Evolutionary conservation across 2,329 filamentous ascomycete genomes (phyloP).

Genomic region (Exophiala phaeomuriformis): DNA sequence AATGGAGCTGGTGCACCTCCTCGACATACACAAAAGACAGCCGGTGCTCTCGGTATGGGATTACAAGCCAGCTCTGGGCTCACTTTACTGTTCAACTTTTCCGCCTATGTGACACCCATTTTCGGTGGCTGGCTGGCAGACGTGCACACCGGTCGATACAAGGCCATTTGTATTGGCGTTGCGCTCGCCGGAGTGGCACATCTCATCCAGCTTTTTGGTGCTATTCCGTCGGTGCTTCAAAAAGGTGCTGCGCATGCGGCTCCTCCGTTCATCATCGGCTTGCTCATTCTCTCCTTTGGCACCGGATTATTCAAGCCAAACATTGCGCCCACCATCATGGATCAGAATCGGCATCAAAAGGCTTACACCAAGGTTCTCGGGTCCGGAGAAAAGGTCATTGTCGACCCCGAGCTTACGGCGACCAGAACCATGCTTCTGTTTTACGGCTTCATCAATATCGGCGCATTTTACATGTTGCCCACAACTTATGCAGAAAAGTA

Average conservation of each 20-base stretch:
- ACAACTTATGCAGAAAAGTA: conserved; percentile 61
- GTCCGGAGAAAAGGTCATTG: conserved; percentile 60
- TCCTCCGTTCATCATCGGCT: conserved; percentile 50
- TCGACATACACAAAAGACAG: conserved; percentile 38
- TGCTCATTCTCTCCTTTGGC: conserved; percentile 63
- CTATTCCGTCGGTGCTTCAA: conserved; percentile 52
- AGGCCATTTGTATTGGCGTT: conserved; percentile 61
- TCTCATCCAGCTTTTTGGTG: conserved; percentile 57
- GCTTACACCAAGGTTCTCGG: conserved; percentile 44
- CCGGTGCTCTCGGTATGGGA: conserved; percentile 53
- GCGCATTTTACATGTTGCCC: conserved; percentile 54
- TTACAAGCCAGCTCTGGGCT: conserved; percentile 49
- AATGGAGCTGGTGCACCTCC: conserved; percentile 40
- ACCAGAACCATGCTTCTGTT: conserved; percentile 62
- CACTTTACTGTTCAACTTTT: conserved; percentile 54
- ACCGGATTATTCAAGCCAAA: conserved; percentile 78
- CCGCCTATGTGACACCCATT: conserved; percentile 54
- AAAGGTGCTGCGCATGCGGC: background rate
- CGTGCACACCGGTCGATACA: conserved; percentile 51
- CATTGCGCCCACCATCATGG: conserved; percentile 22
- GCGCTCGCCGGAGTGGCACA: conserved; percentile 59
- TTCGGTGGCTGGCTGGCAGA: conserved; percentile 57
- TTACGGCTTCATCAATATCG: conserved; percentile 64
- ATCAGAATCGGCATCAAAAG: conserved; percentile 46
- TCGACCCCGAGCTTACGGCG: conserved; percentile 61